Percentiles rank a stretch among this genome's conserved stretches.
phyloP scores from a whole-genome alignment of 192 early-diverging fungal species.

The Mortierella claussenii region DNA sequence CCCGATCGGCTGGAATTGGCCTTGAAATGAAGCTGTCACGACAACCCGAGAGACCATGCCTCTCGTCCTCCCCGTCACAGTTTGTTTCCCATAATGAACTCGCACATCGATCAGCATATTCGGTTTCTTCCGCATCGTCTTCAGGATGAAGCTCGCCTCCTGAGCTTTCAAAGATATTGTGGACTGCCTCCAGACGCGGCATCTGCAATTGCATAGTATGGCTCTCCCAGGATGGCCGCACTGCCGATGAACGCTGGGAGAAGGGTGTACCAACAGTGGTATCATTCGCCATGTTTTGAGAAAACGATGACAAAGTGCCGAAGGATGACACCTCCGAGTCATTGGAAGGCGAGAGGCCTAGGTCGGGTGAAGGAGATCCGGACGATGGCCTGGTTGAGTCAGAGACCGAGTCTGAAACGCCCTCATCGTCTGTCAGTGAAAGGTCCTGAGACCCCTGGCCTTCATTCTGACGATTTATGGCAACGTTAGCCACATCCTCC shows the following conservation, averaged over 20 bases:
- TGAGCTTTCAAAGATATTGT: not conserved
- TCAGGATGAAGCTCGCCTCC: no score
- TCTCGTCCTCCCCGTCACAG: no score
- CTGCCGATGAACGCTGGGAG: slow-evolving; percentile 30
- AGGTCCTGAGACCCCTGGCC: no score
- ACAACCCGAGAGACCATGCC: no score
- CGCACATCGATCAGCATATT: not conserved
- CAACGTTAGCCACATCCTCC: slow-evolving; percentile 9
- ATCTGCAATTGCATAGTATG: slow-evolving; percentile 37
- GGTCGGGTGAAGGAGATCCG: slow-evolving; percentile 3
- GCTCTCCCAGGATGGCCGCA: slow-evolving; percentile 9
- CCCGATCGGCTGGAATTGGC: no score
- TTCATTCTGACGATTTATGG: no score
- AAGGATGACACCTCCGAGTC: slow-evolving; percentile 28
- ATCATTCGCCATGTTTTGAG: slow-evolving; percentile 12
- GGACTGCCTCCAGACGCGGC: slow-evolving; percentile 17
- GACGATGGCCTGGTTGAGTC: slow-evolving; percentile 15
- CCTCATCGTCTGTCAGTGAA: slow-evolving; percentile 12
- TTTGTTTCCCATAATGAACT: not conserved
- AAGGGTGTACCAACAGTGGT: slow-evolving; percentile 15
- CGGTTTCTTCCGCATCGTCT: no score
- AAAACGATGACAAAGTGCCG: slow-evolving; percentile 34
- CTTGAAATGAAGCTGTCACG: no score
- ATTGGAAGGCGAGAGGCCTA: slow-evolving; percentile 21
- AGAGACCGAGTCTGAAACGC: slow-evolving; percentile 17